Evolutionary conservation across 2,329 filamentous ascomycete genomes (phyloP), one percentile per base, ranked within the genome.

Genomic region (Botrytis aclada): DNA sequence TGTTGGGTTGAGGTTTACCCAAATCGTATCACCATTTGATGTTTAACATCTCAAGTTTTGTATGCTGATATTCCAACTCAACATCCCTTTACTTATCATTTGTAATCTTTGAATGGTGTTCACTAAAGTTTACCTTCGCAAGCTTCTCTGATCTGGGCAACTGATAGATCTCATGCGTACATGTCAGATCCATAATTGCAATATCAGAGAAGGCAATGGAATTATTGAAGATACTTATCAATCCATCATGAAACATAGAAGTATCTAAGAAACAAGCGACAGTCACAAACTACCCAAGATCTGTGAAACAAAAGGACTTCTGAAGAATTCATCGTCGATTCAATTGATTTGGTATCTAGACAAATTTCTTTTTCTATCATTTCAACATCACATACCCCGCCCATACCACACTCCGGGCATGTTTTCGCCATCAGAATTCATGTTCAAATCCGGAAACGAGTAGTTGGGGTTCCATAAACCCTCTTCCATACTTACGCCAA

Each of bases 401-500:
- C 8, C 25, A 63, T 63, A 63, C 61, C 25, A 63, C 16, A n/a
- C 16, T 20, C 8, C 16, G 4, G 37, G 61, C 3, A 0, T 14
- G 7, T 18, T 43, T 29, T 3, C 61, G n/a, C 18, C 43, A 29
- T 41, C 7, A 43, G 61, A 43, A 43, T 39, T 39, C 37, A 43
- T 20, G 18, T 29, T 41, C 4, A 29, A 29, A 3, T 41, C 61
- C 37, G 61, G 61, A 43, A 63, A 63, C 18, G 61, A 63, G 39
- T 63, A 63, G n/a, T 63, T 63, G 0, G 65, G 47, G 18, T 37
- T 54, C 65, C 65, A 69, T 56, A 69, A 45, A 32, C 39, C 29
- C 51, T 60, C 66, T 37, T 69, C 54, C 51, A 69, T 60, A 25
- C n/a, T 34, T 16, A 41, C n/a, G 9, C 47, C 66, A 22, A 69